Conservation (phyloP, 805 yeast species). For the Candida fluviatilis region DNA sequence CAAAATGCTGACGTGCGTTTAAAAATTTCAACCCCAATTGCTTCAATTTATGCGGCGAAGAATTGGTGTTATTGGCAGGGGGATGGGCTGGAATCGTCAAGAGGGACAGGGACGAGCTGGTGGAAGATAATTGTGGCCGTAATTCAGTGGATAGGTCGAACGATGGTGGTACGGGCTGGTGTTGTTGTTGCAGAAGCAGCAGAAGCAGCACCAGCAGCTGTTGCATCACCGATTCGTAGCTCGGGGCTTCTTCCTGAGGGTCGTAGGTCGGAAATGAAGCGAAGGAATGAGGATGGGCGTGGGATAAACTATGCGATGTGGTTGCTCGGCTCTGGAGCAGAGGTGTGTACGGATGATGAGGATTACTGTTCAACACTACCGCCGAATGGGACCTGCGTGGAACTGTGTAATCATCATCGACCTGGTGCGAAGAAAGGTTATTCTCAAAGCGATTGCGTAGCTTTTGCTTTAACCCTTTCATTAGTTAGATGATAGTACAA, state of each 20-base stretch:
- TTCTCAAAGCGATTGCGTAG: constrained; percentile 22
- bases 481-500: too few relatives aligned
- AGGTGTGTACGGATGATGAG: constrained; percentile 1
- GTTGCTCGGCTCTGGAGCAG: constrained; percentile 4
- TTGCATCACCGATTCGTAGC: constrained; percentile 24
- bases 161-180: not conserved
- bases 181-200: not conserved
- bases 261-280: constrained; percentile 12
- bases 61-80: constrained; percentile 5
- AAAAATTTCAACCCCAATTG: constrained; percentile 65
- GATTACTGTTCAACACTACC: constrained; percentile 5
- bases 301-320: not conserved
- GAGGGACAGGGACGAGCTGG: not conserved
- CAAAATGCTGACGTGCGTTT: constrained; percentile 71
- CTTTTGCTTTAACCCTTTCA: constrained; percentile 21
- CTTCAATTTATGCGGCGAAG: constrained; percentile 29
- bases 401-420: constrained; percentile 28
- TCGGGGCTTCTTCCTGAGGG: constrained; percentile 35
- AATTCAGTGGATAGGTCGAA: not conserved
- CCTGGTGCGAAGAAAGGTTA: constrained; percentile 26
- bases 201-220: constrained; percentile 4
- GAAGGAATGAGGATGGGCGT: constrained; percentile 1
- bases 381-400: constrained; percentile 10
- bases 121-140: not conserved
- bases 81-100: constrained; percentile 1